Evolutionary conservation across 805 yeast species (phyloP), one percentile per base, ranked within the genome.

Genomic region (Saccharomycopsis malanga): DNA sequence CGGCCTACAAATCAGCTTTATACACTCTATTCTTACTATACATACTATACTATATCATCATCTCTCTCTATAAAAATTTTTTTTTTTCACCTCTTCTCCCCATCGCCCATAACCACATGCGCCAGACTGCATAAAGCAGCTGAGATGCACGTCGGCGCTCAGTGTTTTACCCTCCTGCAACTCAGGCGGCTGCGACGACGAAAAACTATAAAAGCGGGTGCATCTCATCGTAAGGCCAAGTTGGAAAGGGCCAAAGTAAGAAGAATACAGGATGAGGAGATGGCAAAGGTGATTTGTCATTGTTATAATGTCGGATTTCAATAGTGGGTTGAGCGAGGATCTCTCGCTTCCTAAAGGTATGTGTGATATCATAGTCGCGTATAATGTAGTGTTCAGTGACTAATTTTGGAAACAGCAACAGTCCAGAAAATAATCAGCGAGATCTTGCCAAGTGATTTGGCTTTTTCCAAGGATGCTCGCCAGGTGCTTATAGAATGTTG

Each of bases 401-500:
- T 7, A 27, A 32, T 32, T 10, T 12, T 32, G 17, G 17, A 32
- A 20, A 67, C 71, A 66, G 98, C 98, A 2, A 93, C 98, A 0
- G 98, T 93, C 1, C 98, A 91, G 61, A 93, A 93, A 63, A 87
- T 93, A 42, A 82, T 93, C 17, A 74, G 88, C 2, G 98, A 93
- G 58, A 85, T 93, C 29, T 70, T 91, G 25, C 96, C 96, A 15
- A 68, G 77, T n/a, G 97, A 89, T 59, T 72, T 86, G 48, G 80
- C 89, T 4, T 87, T 91, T 56, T 79, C 95, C 35, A 85, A 89
- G 56, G 98, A 93, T 55, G 95, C 97, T 2, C 72, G 97, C 49
- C 98, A 91, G 59, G 93, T 95, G 38, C 76, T 93, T 39, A 91
- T 95, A 38, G 97, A 93, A 61, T 91, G 96, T 63, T 88, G 97